These are phyloP conservation scores for Ustilago bromivora DNA, from an alignment of 1,284 basidiomycete genomes.

Conservation along the genomic window DNA sequence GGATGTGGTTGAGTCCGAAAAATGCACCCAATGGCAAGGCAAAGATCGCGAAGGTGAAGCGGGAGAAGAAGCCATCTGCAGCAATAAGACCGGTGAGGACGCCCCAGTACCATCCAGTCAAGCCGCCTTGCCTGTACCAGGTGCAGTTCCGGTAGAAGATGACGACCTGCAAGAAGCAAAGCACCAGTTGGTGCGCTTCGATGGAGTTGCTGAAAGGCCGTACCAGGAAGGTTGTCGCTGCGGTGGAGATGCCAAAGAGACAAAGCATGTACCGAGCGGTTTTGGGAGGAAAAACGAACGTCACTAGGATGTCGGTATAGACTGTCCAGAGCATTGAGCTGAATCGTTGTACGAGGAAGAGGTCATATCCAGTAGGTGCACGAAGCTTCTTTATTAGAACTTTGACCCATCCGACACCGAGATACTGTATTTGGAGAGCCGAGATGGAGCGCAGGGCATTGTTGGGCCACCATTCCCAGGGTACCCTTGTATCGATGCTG, in stretches of 20 bases:
- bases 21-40: slow-evolving; percentile 36
- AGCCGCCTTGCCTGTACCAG: slow-evolving; percentile 13
- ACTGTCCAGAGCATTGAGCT: slow-evolving; percentile 23
- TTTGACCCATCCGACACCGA: slow-evolving; percentile 1
- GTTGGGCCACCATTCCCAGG: slow-evolving; percentile 46
- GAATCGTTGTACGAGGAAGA: slow-evolving; percentile 25
- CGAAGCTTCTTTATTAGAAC: background rate
- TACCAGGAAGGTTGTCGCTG: slow-evolving; percentile 63
- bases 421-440: slow-evolving; percentile 13
- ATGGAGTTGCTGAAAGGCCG: slow-evolving; percentile 69
- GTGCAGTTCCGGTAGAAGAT: slow-evolving; percentile 1
- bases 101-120: slow-evolving; percentile 4
- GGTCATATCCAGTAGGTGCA: slow-evolving; percentile 1
- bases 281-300: slow-evolving; percentile 6
- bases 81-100: slow-evolving; percentile 18
- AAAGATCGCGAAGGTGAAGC: slow-evolving; percentile 67
- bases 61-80: slow-evolving; percentile 59
- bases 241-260: slow-evolving; percentile 55
- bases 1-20: background rate
- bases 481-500: background rate
- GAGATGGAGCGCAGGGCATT: slow-evolving; percentile 30
- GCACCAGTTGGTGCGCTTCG: slow-evolving; percentile 58
- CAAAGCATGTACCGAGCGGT: slow-evolving; percentile 27
- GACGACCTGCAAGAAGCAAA: slow-evolving; percentile 17
- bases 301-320: slow-evolving; percentile 18